phyloP scores from a whole-genome alignment of 2,329 filamentous ascomycete species.

The Trichoderma brevicompactum region DNA sequence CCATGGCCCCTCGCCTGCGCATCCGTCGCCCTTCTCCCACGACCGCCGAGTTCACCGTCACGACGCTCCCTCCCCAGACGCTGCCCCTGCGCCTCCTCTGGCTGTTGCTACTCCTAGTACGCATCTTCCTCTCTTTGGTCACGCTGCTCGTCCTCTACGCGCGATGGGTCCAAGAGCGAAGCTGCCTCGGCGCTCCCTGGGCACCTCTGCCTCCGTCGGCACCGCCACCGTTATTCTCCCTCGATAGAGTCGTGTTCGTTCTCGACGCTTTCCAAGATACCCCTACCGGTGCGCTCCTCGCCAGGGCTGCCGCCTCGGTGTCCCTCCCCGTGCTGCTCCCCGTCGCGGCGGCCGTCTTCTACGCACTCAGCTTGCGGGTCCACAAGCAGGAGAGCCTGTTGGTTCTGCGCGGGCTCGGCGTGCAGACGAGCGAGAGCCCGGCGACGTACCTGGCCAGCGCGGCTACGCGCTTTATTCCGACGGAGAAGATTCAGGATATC shows the following conservation, averaged over 20 bases:
- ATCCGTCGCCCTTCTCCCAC: constrained; percentile 77
- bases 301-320: constrained; percentile 40
- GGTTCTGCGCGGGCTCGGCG: constrained; percentile 83
- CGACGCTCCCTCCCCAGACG: constrained; percentile 68
- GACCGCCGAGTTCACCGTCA: constrained; percentile 90
- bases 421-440: constrained; percentile 77
- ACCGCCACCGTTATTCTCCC: constrained; percentile 29
- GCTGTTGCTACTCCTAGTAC: constrained; percentile 48
- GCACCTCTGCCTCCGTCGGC: constrained; percentile 28
- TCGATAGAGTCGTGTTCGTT: constrained; percentile 36
- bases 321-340: constrained; percentile 50
- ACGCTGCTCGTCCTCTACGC: constrained; percentile 56
- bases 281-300: constrained; percentile 41
- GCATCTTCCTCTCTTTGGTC: constrained; percentile 48
- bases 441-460: constrained; percentile 61
- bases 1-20: constrained; percentile 62
- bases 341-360: constrained; percentile 45
- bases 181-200: constrained; percentile 32
- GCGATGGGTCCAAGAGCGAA: constrained; percentile 47
- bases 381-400: constrained; percentile 80
- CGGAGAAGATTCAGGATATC: constrained; percentile 88
- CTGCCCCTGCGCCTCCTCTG: constrained; percentile 53
- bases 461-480: constrained; percentile 74
- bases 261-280: constrained; percentile 39
- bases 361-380: constrained; percentile 51